A percentile compares a stretch with the other conserved stretches of the same genome.
phyloP scores from a whole-genome alignment of 345 rosid genomes.

The Hirschfeldia incana region DNA sequence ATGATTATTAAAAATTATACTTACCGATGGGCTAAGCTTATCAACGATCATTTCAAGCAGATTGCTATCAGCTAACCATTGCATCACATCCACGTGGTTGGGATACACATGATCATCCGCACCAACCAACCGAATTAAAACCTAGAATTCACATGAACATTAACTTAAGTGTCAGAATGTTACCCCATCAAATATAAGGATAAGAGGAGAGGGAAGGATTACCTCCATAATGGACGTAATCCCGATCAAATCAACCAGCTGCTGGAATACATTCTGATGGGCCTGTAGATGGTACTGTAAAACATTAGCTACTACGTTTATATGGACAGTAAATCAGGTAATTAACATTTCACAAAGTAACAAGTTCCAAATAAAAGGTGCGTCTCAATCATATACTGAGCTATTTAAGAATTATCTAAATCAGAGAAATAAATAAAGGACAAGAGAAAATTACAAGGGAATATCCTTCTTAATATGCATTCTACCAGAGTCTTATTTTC shows the following conservation, averaged over 20 bases:
- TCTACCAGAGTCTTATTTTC: slow-evolving; percentile 8
- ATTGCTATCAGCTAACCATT: slow-evolving; percentile 94
- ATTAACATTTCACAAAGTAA: slow-evolving; percentile 27
- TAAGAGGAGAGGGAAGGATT: slow-evolving; percentile 9
- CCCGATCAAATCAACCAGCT: slow-evolving; percentile 94
- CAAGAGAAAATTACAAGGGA: slow-evolving; percentile 16
- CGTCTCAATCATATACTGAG: not conserved
- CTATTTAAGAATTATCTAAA: slow-evolving; percentile 1
- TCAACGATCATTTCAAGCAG: slow-evolving; percentile 94
- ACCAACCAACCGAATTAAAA: slow-evolving; percentile 88
- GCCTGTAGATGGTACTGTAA: slow-evolving; percentile 51
- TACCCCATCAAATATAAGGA: slow-evolving; percentile 6
- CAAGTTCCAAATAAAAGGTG: slow-evolving; percentile 7
- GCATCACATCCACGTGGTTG: slow-evolving; percentile 93
- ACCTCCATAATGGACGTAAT: slow-evolving; percentile 99
- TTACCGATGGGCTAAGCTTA: slow-evolving; percentile 84
- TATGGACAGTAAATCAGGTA: slow-evolving; percentile 2
- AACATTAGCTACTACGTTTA: slow-evolving; percentile 3
- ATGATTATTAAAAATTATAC: slow-evolving; percentile 26
- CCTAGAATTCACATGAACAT: slow-evolving; percentile 46
- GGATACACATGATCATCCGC: slow-evolving; percentile 96
- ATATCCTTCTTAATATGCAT: not conserved
- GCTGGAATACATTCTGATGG: slow-evolving; percentile 81
- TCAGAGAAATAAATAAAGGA: not conserved
- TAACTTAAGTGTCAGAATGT: slow-evolving; percentile 15